phyloP scores from a whole-genome alignment of 768 basidiomycete genomes.

The Glaciozyma antarctica region DNA sequence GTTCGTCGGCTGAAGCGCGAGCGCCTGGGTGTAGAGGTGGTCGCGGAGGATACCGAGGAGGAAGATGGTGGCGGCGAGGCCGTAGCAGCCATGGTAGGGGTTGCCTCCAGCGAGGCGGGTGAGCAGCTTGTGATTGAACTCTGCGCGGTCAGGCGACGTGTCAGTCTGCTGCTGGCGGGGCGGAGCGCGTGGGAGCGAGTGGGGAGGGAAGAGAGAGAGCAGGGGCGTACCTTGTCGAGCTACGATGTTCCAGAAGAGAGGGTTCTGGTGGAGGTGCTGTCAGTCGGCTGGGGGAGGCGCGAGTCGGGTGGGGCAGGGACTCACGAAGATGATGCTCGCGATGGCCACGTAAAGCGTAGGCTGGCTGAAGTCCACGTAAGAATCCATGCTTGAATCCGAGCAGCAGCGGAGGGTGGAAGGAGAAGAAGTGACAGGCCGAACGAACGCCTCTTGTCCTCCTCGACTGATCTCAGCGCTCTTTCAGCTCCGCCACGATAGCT shows the following conservation, averaged over 20 bases:
- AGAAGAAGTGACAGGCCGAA: neutral
- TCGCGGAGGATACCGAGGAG: constrained; percentile 76
- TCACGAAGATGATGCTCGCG: neutral
- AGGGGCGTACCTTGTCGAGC: constrained; percentile 46
- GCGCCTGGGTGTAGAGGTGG: constrained; percentile 57
- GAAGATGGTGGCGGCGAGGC: constrained; percentile 75
- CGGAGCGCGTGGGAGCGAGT: neutral
- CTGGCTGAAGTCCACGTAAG: neutral
- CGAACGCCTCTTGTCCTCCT: neutral
- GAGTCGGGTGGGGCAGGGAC: neutral
- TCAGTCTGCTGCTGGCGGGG: neutral
- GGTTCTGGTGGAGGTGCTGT: constrained; percentile 47
- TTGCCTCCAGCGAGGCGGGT: constrained; percentile 60
- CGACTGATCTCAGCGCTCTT: neutral
- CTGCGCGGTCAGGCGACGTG: constrained; percentile 38
- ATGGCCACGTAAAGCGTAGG: neutral
- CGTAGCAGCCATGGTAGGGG: constrained; percentile 68
- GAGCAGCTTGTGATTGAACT: constrained; percentile 76
- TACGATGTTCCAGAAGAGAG: constrained; percentile 89
- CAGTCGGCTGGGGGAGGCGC: neutral
- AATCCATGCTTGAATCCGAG: neutral
- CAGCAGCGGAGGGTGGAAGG: neutral
- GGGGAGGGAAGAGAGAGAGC: neutral
- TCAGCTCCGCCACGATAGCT: neutral
- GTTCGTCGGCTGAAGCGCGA: constrained; percentile 62